A percentile compares a stretch with the other conserved stretches of the same genome.
These are phyloP conservation scores for Colletotrichum sp. DNA, from an alignment of 2,329 filamentous ascomycete genomes.

Conservation along the genomic window DNA sequence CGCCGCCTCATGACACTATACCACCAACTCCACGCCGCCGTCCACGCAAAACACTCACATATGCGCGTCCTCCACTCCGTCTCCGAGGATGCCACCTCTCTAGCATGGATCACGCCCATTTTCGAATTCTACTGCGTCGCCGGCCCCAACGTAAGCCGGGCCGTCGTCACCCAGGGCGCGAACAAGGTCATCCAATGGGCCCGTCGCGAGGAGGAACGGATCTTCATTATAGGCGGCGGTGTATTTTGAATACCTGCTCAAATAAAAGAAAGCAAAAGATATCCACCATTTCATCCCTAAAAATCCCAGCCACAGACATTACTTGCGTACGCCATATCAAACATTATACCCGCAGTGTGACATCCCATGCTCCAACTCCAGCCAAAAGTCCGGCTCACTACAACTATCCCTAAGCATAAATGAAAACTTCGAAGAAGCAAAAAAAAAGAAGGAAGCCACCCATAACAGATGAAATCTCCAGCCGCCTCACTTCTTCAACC, in stretches of 20 bases:
- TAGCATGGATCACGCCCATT: constrained; percentile 89
- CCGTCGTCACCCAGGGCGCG: constrained; percentile 80
- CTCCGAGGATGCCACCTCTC: constrained; percentile 74
- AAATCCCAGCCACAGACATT: background rate
- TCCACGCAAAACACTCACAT: constrained; percentile 85
- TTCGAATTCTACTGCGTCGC: constrained; percentile 98
- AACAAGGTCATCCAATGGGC: constrained; percentile 93
- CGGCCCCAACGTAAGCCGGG: constrained; percentile 69
- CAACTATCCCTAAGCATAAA: too few species aligned
- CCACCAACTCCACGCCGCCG: constrained; percentile 79
- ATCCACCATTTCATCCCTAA: background rate
- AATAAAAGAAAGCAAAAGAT: background rate
- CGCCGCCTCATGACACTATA: constrained; percentile 85
- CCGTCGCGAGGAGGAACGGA: constrained; percentile 85
- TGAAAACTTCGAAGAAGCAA: too few species aligned
- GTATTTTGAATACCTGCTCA: constrained; percentile 62
- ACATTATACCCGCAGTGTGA: background rate
- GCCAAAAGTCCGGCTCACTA: background rate
- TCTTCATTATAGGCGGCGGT: constrained; percentile 98
- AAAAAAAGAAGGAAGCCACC: background rate
- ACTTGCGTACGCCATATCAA: background rate
- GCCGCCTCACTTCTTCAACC: background rate
- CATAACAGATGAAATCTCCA: background rate
- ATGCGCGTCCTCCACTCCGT: constrained; percentile 86
- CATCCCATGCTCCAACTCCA: background rate